A percentile compares a stretch with the other conserved stretches of the same genome.
Conservation (phyloP, 2,329 filamentous ascomycete genomes). For the Penicillium psychrosexuale region DNA sequence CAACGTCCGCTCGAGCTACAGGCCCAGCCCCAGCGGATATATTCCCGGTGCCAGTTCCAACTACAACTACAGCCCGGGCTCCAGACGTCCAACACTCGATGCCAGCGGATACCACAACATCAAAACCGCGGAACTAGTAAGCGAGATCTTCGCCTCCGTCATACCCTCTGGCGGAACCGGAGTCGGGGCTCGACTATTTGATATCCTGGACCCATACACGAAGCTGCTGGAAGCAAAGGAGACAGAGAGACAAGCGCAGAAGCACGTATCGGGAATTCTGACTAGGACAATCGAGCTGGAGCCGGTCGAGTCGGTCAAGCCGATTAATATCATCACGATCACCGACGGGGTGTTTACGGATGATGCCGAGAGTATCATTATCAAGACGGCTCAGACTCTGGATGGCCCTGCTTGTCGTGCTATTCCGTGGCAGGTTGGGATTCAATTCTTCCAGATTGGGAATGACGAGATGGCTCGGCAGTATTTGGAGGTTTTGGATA, state of each 20-base stretch:
- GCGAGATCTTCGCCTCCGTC: constrained; percentile 67
- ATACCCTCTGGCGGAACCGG: constrained; percentile 66
- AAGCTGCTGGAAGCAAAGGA: constrained; percentile 48
- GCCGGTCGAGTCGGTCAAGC: constrained; percentile 54
- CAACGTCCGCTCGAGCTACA: too few species aligned
- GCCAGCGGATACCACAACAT: constrained; percentile 63
- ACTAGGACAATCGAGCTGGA: constrained; percentile 58
- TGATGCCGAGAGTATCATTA: constrained; percentile 69
- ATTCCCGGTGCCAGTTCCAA: not conserved
- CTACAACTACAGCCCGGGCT: constrained; percentile 28
- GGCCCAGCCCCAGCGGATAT: too few species aligned
- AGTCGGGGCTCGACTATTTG: constrained; percentile 67
- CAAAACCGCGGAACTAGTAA: constrained; percentile 55
- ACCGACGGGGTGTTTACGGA: constrained; percentile 83
- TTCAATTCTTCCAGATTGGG: constrained; percentile 96
- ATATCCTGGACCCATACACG: constrained; percentile 73
- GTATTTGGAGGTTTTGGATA: constrained; percentile 71
- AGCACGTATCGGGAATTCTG: constrained; percentile 19
- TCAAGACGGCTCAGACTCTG: constrained; percentile 65
- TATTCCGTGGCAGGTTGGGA: constrained; percentile 76
- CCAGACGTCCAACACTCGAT: constrained; percentile 32
- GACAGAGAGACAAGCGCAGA: constrained; percentile 38
- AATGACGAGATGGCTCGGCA: constrained; percentile 62
- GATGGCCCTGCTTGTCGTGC: constrained; percentile 61
- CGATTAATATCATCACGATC: constrained; percentile 87